Base-by-base conservation (phyloP, 192 early-diverging fungal species). In the Mortierella alpina region DNA sequence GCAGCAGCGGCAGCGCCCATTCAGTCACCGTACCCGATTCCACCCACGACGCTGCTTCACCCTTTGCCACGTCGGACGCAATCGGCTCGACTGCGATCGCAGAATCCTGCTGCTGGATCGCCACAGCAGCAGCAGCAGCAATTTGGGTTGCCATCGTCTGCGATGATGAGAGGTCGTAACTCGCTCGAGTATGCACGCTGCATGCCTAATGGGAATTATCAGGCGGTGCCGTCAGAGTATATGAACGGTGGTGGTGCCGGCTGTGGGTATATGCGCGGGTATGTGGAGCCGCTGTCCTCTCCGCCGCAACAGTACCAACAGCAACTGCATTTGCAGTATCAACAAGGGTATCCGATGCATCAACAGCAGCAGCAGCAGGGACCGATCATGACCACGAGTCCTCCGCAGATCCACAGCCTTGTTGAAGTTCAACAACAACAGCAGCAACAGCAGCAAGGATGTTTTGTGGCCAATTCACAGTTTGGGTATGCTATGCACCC, bases 21-120 rank as follows among this genome's bases (percentile, higher is more conserved):
- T 31, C 67, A 52, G 5, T 68, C 67, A 7, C 74, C 62, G 15
- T 77, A 70, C 62, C 67, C 74, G 15, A 70, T 77, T 22, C 74
- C 74, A 22, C 31, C 74, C 0, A 70, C 74, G 44, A 70, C 74
- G 7, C 40, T 77, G 1, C 44, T 77, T 5, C 74, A 77, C 15
- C 67, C 66, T 1, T 9, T 62, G 31, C 67, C 74, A 0, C 74
- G 74, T n/a, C 74, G 74, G 0, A 65, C 74, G 7, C 74, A 77
- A 11, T 77, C 74, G 5, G 67, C 22, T 11, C 74, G 74, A 15
- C 15, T 59, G 2, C 51, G 40, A 52, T 39, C 17, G 45, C 4
- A 42, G 39, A 17, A 49, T 58, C 22, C 17, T 47, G 20, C 54
- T 59, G 22, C 52, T 44, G 7, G 69, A 62, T 18, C 59, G 7